A percentile compares a stretch with the other conserved stretches of the same genome.
These are phyloP conservation scores for Microcyclospora tardicrescens DNA, from an alignment of 2,329 filamentous ascomycete genomes.

Conservation along the genomic window DNA sequence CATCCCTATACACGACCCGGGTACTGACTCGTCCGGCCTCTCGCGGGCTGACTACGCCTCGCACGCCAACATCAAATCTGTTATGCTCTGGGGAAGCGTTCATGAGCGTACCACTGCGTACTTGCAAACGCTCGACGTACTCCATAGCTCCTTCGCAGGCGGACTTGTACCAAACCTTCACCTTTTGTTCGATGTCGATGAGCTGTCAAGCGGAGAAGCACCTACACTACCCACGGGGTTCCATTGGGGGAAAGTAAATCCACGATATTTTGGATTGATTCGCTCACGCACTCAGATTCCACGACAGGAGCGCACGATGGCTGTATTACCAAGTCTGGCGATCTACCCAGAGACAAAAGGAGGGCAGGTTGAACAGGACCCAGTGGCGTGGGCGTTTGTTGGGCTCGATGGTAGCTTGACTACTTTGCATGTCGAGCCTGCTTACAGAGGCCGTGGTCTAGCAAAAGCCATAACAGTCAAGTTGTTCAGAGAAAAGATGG, in stretches of 20 bases:
- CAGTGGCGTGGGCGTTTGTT: slow-evolving; percentile 53
- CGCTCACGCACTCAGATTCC: slow-evolving; percentile 44
- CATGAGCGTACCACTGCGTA: slow-evolving; percentile 14
- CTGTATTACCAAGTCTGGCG: slow-evolving; percentile 27
- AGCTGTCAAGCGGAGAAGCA: slow-evolving; percentile 1
- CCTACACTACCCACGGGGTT: slow-evolving; percentile 34
- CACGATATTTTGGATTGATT: slow-evolving; percentile 45
- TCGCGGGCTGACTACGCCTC: slow-evolving; percentile 10
- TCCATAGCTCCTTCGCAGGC: slow-evolving; percentile 8
- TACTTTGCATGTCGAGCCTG: slow-evolving; percentile 46
- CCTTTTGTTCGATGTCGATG: slow-evolving; percentile 15
- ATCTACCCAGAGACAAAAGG: slow-evolving; percentile 16
- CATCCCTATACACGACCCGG: not conserved
- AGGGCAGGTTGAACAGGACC: slow-evolving; percentile 34
- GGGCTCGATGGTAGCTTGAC: slow-evolving; percentile 50
- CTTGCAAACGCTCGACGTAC: slow-evolving; percentile 11
- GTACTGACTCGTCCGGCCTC: slow-evolving; percentile 5
- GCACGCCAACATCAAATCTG: slow-evolving; percentile 8
- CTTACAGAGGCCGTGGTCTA: slow-evolving; percentile 48
- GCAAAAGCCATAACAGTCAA: slow-evolving; percentile 49
- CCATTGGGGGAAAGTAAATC: slow-evolving; percentile 41
- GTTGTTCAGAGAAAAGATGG: slow-evolving; percentile 41
- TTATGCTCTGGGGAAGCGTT: slow-evolving; percentile 20
- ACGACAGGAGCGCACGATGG: slow-evolving; percentile 36
- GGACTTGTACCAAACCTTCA: slow-evolving; percentile 13